Base-by-base conservation (phyloP, 1,139 yeast genomes). In the Chernovozyma sophiae-reginae region DNA sequence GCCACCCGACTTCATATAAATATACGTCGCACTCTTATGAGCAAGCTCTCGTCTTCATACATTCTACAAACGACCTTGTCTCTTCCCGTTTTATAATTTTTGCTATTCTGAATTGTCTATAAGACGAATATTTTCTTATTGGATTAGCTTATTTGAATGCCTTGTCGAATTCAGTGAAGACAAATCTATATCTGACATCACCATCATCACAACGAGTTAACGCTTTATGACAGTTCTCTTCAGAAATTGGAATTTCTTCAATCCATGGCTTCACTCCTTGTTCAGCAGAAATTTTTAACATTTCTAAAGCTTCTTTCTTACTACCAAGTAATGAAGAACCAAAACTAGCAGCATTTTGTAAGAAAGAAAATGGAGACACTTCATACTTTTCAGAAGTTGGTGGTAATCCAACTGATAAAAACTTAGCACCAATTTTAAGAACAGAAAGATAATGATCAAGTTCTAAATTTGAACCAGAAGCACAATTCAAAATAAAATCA, bases 321-420 rank as follows among this genome's bases (percentile, higher is more conserved):
- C 60, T 54, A 13, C 76, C 77, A 43, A 66, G 53, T 27, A 53
- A 44, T 1, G 72, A 58, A 35, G 67, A 47, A 20, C 64, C 60
- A 35, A 68, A 56, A 24, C 57, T 43, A 20, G 56, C 53, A 38
- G 62, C 69, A 40, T 53, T 55, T 30, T 41, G 35, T 43, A 64
- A 48, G 43, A 67, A 53, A 25, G 54, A 40, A 40, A 52, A 50
- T 31, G 70, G 64, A 33, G 58, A 43, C 27, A 59, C 56, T 14
- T 40, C 46, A 36, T 60, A 49, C 24, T 43, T 46, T 28, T 65
- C 68, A 4, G 39, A 43, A 4, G 39, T 42, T 22, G 68, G 62
- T 34, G 79, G 79, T 40, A 77, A 62, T 36, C 84, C 81, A 37
- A 76, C 82, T 26, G 78, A 65, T 34, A 77, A 63, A 49, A 78